Evolutionary conservation across 116 monocot genomes (phyloP).

Genomic region (Phalaenopsis hybrid): DNA sequence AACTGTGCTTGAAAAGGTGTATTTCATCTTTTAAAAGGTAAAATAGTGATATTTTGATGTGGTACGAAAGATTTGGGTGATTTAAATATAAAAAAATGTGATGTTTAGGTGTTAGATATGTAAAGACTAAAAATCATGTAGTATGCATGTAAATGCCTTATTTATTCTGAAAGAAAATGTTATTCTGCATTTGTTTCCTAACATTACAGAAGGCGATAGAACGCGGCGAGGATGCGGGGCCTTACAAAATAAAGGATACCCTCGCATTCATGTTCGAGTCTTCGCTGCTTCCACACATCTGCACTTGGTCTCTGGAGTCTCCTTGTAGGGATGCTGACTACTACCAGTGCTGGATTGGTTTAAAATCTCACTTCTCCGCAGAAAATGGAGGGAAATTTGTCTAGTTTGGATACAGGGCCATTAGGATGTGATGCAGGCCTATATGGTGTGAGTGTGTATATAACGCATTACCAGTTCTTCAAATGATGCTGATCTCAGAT

Average conservation of each 20-base stretch:
- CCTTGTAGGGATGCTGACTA: slow-evolving; percentile 60
- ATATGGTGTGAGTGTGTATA: neutral
- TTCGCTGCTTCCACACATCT: slow-evolving; percentile 60
- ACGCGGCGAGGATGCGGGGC: slow-evolving; percentile 36
- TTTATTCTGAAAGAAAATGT: neutral
- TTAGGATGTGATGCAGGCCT: neutral
- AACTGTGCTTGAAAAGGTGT: too few species aligned
- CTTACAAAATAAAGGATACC: slow-evolving; percentile 48
- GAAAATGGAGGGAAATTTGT: neutral
- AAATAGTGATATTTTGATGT: too few species aligned
- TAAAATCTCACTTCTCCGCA: slow-evolving; percentile 56
- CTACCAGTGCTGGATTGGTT: slow-evolving; percentile 82
- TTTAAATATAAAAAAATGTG: too few species aligned
- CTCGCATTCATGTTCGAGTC: slow-evolving; percentile 98
- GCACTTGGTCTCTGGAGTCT: slow-evolving; percentile 78
- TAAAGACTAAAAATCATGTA: too few species aligned
- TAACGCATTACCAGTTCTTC: too few species aligned
- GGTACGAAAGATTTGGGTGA: too few species aligned
- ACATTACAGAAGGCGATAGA: slow-evolving; percentile 49
- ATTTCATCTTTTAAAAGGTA: too few species aligned
- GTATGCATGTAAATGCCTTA: neutral
- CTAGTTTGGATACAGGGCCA: neutral
- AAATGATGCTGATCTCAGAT: too few species aligned
- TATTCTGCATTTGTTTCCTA: neutral
- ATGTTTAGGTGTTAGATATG: too few species aligned